A percentile compares a stretch with the other conserved stretches of the same genome.
Evolutionary conservation across 208 protist species (phyloP).

Genomic region (Naegleria lovaniensis): DNA sequence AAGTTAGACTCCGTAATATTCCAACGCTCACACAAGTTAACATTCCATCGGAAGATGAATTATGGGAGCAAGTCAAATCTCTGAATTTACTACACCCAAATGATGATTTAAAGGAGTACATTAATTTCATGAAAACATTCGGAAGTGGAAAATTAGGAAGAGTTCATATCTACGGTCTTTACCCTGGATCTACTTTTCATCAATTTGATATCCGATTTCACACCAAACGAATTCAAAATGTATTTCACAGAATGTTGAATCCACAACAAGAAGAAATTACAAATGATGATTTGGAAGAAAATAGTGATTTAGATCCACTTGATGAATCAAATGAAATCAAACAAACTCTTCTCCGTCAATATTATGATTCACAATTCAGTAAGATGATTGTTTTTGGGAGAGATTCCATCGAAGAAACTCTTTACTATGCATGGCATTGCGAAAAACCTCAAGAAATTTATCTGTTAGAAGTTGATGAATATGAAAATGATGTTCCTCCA

Average conservation of each 20-base stretch:
- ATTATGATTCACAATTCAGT: background rate
- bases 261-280: background rate
- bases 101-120: background rate
- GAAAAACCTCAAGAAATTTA: background rate
- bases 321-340: too few species aligned
- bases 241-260: background rate
- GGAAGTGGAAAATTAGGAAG: constrained; percentile 2
- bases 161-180: background rate
- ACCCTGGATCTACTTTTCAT: background rate
- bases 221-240: background rate
- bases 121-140: background rate
- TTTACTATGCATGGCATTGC: background rate
- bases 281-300: background rate
- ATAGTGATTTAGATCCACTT: too few species aligned
- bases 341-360: background rate
- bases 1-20: background rate
- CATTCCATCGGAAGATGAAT: background rate
- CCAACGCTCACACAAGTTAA: background rate
- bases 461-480: background rate
- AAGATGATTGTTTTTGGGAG: background rate
- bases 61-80: background rate
- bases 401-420: background rate
- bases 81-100: background rate
- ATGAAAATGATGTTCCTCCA: background rate
- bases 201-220: background rate